Base-by-base conservation (phyloP, 73 alveolate genomes). In the Paramecium caudatum region DNA sequence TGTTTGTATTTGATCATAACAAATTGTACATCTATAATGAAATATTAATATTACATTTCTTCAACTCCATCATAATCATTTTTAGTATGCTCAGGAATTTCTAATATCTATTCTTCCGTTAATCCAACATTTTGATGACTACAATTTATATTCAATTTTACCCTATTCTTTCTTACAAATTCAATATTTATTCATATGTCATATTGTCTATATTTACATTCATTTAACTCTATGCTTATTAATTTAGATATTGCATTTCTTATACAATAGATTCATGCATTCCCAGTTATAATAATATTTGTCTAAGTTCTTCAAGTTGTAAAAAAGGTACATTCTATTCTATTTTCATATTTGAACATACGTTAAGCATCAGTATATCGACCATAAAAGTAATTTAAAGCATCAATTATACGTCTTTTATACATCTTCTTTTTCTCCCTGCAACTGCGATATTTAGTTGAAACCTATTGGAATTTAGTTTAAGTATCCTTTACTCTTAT, bases 341-440 rank as follows among this genome's bases (percentile, higher is more conserved):
- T 74, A 74, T 39, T 74, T 39, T 39, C 47, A 74, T 39, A 2
- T 19, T 41, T 39, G 36, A 19, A 12, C 13, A 41, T 74, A 74
- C 88, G 32, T 74, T 74, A 74, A 21, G 88, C 88, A 45, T 74
- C 88, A 9, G 68, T 45, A 19, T 74, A 74, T 74, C 88, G 17
- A 37, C 88, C 88, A 43, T 74, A 74, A 43, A 74, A 74, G 30
- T 74, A 74, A 45, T 74, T 74, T 27, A 74, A 43, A 16, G 88
- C 88, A 74, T 74, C 88, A n/a, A 74, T 74, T 8, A 74, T 74
- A 17, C 88, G 17, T 43, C 88, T 74, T 23, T 74, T 74, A 43
- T 41, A 74, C 88, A 74, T 74, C 32, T 74, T 74, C 15, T 74
- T 74, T 41, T 74, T 74, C 27, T 74, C 88, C 43, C 88, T 30